Percentiles rank a stretch among this genome's conserved stretches.
Conservation (phyloP, 257 asterid genomes). For the Capsicum baccatum region DNA sequence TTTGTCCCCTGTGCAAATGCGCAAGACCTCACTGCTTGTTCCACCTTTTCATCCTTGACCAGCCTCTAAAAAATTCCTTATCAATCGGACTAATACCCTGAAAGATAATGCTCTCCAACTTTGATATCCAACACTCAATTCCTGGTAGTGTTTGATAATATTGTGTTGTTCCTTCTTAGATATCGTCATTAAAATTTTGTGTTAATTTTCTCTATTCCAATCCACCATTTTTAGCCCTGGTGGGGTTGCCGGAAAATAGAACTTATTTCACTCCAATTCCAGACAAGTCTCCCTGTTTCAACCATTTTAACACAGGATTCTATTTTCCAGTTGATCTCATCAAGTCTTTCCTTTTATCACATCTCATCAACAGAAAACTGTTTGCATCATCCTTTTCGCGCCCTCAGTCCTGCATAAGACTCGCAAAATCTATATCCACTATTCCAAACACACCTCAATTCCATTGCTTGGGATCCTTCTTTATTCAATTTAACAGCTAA, state of each 20-base stretch:
- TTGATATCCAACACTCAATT: not conserved
- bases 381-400: not conserved
- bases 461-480: not conserved
- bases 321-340: not conserved
- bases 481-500: not conserved
- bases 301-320: not conserved
- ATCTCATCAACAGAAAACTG: not conserved
- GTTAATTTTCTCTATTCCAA: not conserved
- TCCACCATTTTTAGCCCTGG: not conserved
- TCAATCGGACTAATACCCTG: not conserved
- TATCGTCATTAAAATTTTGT: not conserved
- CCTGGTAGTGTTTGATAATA: not conserved
- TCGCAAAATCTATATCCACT: not conserved
- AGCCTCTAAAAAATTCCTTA: not conserved
- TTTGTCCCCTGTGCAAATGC: not conserved
- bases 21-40: not conserved
- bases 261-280: not conserved
- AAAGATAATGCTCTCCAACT: not conserved
- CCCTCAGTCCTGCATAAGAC: not conserved
- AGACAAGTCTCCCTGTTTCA: not conserved
- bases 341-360: not conserved
- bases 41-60: not conserved
- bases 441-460: not conserved
- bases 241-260: not conserved
- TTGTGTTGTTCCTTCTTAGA: not conserved